Evolutionary conservation across 2,329 filamentous ascomycete genomes (phyloP).

Genomic region (Monosporascus sp.): DNA sequence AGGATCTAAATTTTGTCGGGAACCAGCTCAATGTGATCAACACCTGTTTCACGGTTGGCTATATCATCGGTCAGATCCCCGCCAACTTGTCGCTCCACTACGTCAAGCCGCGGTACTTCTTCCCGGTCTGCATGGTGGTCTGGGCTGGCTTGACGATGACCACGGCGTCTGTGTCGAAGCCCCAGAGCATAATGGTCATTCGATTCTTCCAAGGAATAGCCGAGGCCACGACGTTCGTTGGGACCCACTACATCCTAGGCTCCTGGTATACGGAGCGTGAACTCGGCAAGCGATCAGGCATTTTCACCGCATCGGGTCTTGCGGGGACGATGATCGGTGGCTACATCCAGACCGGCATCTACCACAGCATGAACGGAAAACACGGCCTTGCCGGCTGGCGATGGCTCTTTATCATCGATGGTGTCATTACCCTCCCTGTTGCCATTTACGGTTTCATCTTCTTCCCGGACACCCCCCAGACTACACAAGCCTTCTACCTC

Average conservation of each 20-base stretch:
- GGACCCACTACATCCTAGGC: slow-evolving; percentile 54
- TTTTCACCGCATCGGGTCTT: slow-evolving; percentile 56
- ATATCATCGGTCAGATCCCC: slow-evolving; percentile 52
- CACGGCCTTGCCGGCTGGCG: slow-evolving; percentile 50
- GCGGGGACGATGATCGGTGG: slow-evolving; percentile 58
- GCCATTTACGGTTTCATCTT: slow-evolving; percentile 49
- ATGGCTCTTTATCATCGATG: slow-evolving; percentile 46
- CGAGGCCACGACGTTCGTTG: slow-evolving; percentile 53
- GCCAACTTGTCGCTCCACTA: slow-evolving; percentile 59
- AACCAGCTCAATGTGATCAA: slow-evolving; percentile 50
- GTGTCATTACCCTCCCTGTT: slow-evolving; percentile 51
- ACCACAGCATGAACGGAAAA: slow-evolving; percentile 39
- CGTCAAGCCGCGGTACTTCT: slow-evolving; percentile 57
- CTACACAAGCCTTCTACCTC: slow-evolving; percentile 45
- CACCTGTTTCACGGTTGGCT: slow-evolving; percentile 43
- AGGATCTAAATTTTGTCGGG: slow-evolving; percentile 43
- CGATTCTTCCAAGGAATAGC: slow-evolving; percentile 51
- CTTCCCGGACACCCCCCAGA: slow-evolving; percentile 49
- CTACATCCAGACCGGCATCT: slow-evolving; percentile 53
- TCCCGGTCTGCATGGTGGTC: slow-evolving; percentile 56
- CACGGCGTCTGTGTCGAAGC: slow-evolving; percentile 46
- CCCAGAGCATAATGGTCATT: slow-evolving; percentile 54
- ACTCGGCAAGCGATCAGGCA: slow-evolving; percentile 55
- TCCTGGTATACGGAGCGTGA: slow-evolving; percentile 58
- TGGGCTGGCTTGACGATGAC: slow-evolving; percentile 62